These are phyloP conservation scores for Cutaneotrichosporon sp. DNA, from an alignment of 1,284 basidiomycete genomes.

Conservation along the genomic window DNA sequence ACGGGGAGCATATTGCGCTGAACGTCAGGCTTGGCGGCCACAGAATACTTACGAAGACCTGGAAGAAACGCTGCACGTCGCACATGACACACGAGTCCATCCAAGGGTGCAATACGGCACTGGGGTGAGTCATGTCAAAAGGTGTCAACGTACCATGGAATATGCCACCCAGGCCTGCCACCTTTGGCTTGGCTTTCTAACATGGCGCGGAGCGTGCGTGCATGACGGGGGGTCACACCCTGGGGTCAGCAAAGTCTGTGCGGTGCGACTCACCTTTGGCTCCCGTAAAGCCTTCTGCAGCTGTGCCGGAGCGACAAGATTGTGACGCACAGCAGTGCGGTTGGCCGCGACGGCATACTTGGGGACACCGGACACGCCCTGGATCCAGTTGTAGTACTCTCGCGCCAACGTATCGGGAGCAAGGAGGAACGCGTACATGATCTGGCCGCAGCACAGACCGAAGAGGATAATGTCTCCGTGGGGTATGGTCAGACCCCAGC, in stretches of 20 bases:
- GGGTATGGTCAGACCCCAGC: constrained; percentile 62
- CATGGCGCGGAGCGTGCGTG: constrained; percentile 24
- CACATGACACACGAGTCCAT: constrained; percentile 64
- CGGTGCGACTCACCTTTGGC: constrained; percentile 49
- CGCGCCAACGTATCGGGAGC: constrained; percentile 75
- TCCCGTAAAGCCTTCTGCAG: constrained; percentile 57
- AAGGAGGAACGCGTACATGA: constrained; percentile 76
- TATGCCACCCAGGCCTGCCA: constrained; percentile 44
- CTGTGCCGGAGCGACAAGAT: constrained; percentile 56
- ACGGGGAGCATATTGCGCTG: constrained; percentile 64
- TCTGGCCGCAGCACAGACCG: constrained; percentile 77
- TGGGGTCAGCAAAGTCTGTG: constrained; percentile 10
- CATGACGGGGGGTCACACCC: constrained; percentile 36
- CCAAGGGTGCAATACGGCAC: constrained; percentile 60
- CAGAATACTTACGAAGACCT: constrained; percentile 55
- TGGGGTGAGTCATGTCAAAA: not conserved
- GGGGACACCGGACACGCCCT: constrained; percentile 63
- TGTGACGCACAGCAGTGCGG: constrained; percentile 57
- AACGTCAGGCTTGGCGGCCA: constrained; percentile 13
- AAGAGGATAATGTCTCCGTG: constrained; percentile 82
- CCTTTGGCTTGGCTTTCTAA: constrained; percentile 30
- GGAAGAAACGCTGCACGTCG: constrained; percentile 68
- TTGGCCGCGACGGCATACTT: constrained; percentile 61
- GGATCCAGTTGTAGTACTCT: constrained; percentile 70
- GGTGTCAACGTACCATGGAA: constrained; percentile 52